Conservation (phyloP, 306 rosid genomes). For the Acacia melanoxylon region DNA sequence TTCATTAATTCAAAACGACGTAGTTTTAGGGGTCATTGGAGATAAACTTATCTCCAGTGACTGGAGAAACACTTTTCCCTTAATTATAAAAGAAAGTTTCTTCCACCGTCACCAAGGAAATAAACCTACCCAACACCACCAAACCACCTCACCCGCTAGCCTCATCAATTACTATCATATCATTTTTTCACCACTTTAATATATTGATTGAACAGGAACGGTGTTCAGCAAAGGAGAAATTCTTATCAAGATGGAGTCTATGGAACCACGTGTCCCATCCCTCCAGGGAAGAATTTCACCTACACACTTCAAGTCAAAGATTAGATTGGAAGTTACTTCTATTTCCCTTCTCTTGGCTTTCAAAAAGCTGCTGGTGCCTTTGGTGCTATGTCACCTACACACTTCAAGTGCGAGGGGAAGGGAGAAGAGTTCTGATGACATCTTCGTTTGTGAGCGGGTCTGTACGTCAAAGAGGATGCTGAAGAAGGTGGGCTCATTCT, state of each 20-base stretch:
- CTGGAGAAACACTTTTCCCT: no score
- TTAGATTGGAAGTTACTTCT: constrained; percentile 84
- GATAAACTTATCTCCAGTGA: no score
- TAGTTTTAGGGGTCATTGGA: no score
- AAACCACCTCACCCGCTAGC: constrained; percentile 26
- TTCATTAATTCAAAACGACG: no score
- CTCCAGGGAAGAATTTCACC: constrained; percentile 87
- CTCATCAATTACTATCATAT: not conserved
- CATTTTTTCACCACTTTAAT: not conserved
- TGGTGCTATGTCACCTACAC: constrained; percentile 37
- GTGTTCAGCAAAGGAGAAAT: constrained; percentile 85
- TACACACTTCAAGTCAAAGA: constrained; percentile 87
- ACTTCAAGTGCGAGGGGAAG: constrained; percentile 66
- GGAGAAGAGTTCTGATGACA: constrained; percentile 83
- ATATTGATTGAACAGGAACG: constrained; percentile 53
- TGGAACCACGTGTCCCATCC: constrained; percentile 93
- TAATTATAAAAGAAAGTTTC: constrained; percentile 27
- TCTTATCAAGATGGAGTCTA: constrained; percentile 82
- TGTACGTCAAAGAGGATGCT: constrained; percentile 93
- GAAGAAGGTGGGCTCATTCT: constrained; percentile 83
- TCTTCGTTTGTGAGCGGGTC: constrained; percentile 91
- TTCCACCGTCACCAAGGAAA: not conserved
- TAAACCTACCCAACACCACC: not conserved
- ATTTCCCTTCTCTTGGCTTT: constrained; percentile 82
- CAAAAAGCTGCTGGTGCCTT: constrained; percentile 95